Percentiles rank a stretch among this genome's conserved stretches.
Conservation (phyloP, 2,329 filamentous ascomycete species). For the Aspergillus phoenicis region DNA sequence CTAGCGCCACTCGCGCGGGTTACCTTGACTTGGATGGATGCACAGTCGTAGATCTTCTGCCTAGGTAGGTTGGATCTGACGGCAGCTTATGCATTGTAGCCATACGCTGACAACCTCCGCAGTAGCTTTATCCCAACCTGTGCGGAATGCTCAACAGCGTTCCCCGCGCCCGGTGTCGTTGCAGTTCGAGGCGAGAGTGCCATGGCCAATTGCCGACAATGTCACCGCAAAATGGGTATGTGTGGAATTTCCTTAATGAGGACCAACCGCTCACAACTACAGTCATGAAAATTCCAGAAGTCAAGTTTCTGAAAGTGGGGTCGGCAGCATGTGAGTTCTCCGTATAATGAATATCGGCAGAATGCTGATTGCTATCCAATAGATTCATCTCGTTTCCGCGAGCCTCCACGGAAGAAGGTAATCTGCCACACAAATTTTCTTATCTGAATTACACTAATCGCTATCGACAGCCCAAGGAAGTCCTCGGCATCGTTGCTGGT, state of each 20-base stretch:
- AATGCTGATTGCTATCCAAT: background rate
- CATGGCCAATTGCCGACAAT: constrained; percentile 75
- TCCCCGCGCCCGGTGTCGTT: constrained; percentile 64
- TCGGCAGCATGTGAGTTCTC: constrained; percentile 50
- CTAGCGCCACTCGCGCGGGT: constrained; percentile 72
- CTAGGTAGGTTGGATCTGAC: constrained; percentile 53
- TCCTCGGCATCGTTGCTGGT: constrained; percentile 57
- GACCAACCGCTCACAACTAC: background rate
- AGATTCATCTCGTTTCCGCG: constrained; percentile 35
- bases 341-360: background rate
- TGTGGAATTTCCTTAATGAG: background rate
- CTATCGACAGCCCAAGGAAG: constrained; percentile 47
- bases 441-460: background rate
- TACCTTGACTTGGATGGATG: constrained; percentile 78
- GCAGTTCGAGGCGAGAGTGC: constrained; percentile 73
- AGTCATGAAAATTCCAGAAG: constrained; percentile 73
- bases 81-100: background rate
- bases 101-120: constrained; percentile 12
- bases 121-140: constrained; percentile 81
- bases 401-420: constrained; percentile 43
- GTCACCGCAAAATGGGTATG: constrained; percentile 73
- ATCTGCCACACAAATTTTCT: constrained; percentile 11
- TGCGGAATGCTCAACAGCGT: constrained; percentile 70
- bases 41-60: constrained; percentile 73
- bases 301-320: constrained; percentile 75